Evolutionary conservation across 1,284 basidiomycete species (phyloP).

Genomic region (Cryptococcus maquisensis): DNA sequence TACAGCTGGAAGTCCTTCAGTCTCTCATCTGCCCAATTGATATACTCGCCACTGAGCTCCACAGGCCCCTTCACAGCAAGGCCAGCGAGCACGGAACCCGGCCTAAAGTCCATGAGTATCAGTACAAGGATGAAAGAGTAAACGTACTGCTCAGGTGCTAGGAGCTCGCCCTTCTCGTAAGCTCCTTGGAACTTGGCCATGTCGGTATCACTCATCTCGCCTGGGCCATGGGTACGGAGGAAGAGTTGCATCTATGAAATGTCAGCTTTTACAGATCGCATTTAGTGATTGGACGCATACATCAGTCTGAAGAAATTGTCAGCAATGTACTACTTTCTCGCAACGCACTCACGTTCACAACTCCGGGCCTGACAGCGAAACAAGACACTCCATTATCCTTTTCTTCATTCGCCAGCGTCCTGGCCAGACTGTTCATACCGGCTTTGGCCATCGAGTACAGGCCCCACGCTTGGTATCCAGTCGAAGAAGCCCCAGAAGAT

Average conservation of each 20-base stretch:
- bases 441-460: conserved; percentile 53
- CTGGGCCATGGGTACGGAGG: conserved; percentile 38
- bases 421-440: conserved; percentile 52
- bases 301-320: conserved; percentile 11
- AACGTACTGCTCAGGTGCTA: conserved; percentile 47
- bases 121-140: background rate
- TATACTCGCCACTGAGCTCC: conserved; percentile 50
- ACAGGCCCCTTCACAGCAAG: conserved; percentile 45
- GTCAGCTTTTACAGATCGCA: background rate
- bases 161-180: conserved; percentile 50
- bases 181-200: conserved; percentile 49
- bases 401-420: conserved; percentile 55
- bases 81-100: conserved; percentile 52
- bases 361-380: conserved; percentile 53
- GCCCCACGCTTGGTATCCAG: conserved; percentile 52
- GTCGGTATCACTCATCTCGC: conserved; percentile 46
- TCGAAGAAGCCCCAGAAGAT: conserved; percentile 52
- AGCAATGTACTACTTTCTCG: background rate
- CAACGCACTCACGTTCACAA: conserved; percentile 49
- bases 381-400: conserved; percentile 42
- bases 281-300: conserved; percentile 4
- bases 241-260: conserved; percentile 46
- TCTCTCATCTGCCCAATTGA: conserved; percentile 51
- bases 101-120: conserved; percentile 19
- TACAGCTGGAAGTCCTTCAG: conserved; percentile 11